Percentiles rank a stretch among this genome's conserved stretches.
phyloP scores from a whole-genome alignment of 2,329 filamentous ascomycete genomes.

The Triangularia setosa region DNA sequence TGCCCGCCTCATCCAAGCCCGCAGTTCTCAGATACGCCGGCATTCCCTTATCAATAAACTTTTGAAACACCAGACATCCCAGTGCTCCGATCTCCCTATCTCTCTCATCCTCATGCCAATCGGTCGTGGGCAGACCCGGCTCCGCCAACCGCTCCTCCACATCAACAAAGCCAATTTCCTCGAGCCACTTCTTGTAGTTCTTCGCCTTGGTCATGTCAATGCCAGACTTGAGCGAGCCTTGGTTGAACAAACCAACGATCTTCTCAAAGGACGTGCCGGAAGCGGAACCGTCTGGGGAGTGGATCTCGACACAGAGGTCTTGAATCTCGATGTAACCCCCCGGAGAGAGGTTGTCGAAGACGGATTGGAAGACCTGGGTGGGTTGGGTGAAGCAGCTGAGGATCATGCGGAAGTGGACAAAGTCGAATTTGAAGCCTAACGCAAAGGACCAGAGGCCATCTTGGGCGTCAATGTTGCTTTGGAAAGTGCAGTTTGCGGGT shows the following conservation, averaged over 20 bases:
- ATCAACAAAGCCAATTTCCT: background rate
- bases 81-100: background rate
- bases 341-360: background rate
- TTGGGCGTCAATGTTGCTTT: background rate
- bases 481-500: background rate
- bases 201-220: background rate
- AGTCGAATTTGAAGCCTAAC: background rate
- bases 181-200: background rate
- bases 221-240: background rate
- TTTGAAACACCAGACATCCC: background rate
- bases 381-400: background rate
- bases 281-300: background rate
- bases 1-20: background rate
- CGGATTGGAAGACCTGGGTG: background rate
- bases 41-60: background rate
- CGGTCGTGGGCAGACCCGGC: background rate
- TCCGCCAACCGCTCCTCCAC: background rate
- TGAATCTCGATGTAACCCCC: background rate
- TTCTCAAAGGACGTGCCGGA: background rate
- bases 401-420: background rate
- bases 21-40: background rate
- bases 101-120: background rate
- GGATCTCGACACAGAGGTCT: background rate
- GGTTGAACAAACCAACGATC: background rate
- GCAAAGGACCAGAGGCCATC: background rate